Evolutionary conservation across 129 eudicot genomes (phyloP).

Genomic region (Lonicera japonica): DNA sequence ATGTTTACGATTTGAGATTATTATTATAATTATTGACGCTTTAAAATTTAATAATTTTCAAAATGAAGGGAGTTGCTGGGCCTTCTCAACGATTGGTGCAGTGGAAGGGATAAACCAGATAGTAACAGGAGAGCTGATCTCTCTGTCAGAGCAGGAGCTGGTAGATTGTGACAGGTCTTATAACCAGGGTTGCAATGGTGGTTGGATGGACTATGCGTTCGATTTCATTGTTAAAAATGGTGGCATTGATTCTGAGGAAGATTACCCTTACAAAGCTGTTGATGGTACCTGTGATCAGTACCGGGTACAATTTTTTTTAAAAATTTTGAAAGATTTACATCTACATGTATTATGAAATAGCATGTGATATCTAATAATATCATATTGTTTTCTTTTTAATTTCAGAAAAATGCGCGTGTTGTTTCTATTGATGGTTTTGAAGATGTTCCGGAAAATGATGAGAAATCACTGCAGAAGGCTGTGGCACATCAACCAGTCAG

Average conservation of each 20-base stretch:
- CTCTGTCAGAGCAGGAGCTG: constrained; percentile 89
- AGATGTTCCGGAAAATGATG: constrained; percentile 72
- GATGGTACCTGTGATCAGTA: constrained; percentile 68
- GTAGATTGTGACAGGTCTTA: constrained; percentile 70
- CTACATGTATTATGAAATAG: not conserved
- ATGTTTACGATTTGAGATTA: not conserved
- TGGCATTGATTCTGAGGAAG: constrained; percentile 79
- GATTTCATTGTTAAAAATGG: constrained; percentile 77
- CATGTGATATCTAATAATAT: not conserved
- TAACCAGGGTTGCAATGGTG: constrained; percentile 83
- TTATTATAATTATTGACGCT: not conserved
- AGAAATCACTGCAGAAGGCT: constrained; percentile 62
- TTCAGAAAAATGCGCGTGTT: constrained; percentile 69
- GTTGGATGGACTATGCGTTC: constrained; percentile 92
- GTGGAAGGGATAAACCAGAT: constrained; percentile 83
- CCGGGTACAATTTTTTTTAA: constrained; percentile 34
- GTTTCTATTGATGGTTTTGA: constrained; percentile 65
- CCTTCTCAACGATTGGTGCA: constrained; percentile 73
- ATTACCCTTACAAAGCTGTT: constrained; percentile 63
- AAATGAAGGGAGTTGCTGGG: constrained; percentile 94
- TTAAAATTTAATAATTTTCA: too few relatives aligned
- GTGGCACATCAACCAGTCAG: constrained; percentile 71
- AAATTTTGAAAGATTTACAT: not conserved
- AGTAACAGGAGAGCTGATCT: constrained; percentile 50
- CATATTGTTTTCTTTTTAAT: not conserved